Evolutionary conservation across 1,284 basidiomycete genomes (phyloP).

Genomic region (Tylopilus orsonianus): DNA sequence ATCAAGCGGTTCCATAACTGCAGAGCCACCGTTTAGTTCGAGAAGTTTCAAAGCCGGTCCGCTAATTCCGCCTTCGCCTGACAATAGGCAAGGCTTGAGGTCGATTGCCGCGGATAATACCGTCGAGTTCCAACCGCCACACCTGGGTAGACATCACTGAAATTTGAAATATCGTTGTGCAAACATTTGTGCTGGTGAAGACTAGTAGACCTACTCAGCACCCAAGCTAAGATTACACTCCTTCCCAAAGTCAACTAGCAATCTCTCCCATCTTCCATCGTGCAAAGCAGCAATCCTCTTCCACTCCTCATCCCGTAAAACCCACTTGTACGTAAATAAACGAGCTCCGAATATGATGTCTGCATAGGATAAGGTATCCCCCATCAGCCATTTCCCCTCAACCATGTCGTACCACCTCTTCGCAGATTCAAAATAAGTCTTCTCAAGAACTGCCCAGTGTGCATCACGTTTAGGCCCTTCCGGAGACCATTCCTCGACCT

Average conservation of each 20-base stretch:
- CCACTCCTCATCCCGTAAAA: slow-evolving; percentile 27
- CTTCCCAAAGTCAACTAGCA: slow-evolving; percentile 22
- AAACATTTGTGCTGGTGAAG: no score
- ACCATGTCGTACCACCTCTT: slow-evolving; percentile 24
- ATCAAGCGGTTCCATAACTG: no score
- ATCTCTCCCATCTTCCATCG: slow-evolving; percentile 23
- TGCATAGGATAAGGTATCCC: slow-evolving; percentile 31
- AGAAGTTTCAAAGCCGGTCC: no score
- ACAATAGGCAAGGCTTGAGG: no score
- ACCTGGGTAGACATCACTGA: no score
- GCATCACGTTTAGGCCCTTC: slow-evolving; percentile 26
- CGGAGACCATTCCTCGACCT: slow-evolving; percentile 23
- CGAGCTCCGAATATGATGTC: slow-evolving; percentile 24
- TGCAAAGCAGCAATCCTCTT: slow-evolving; percentile 21
- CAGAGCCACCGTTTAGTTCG: no score
- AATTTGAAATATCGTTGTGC: no score
- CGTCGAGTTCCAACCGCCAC: no score
- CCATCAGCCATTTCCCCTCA: slow-evolving; percentile 30
- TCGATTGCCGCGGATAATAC: no score
- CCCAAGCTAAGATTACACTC: slow-evolving; percentile 21
- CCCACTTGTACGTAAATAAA: slow-evolving; percentile 17
- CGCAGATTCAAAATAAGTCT: slow-evolving; percentile 3
- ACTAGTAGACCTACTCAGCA: not conserved
- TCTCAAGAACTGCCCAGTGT: slow-evolving; percentile 22
- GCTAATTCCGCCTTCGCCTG: no score